phyloP scores from a whole-genome alignment of 2,329 filamentous ascomycete species.

The Trichoderma cornu-damae region DNA sequence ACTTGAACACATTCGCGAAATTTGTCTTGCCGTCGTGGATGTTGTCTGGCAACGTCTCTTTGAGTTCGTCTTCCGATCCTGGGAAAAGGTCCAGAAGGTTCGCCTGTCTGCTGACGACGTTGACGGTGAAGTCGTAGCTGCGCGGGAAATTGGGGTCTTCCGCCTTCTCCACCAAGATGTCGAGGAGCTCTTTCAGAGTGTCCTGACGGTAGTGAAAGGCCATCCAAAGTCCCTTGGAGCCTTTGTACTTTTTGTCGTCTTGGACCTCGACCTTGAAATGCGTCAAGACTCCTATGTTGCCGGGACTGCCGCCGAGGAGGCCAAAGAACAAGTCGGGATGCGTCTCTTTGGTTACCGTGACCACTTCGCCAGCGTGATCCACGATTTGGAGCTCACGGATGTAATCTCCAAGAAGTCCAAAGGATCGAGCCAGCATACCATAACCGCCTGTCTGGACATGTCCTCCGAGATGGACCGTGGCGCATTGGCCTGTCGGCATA shows the following conservation, averaged over 20 bases:
- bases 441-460: slow-evolving; percentile 1
- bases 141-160: slow-evolving; percentile 5
- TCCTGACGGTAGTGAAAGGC: not conserved
- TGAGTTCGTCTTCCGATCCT: not conserved
- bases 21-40: slow-evolving; percentile 6
- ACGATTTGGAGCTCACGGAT: slow-evolving; percentile 1
- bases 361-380: not conserved
- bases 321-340: not conserved
- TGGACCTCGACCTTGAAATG: slow-evolving; percentile 4
- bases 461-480: not conserved
- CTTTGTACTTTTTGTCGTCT: not conserved
- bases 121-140: slow-evolving; percentile 6
- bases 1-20: not conserved
- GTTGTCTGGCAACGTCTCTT: not conserved
- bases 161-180: slow-evolving; percentile 2
- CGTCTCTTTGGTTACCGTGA: not conserved
- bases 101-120: not conserved
- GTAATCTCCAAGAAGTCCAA: slow-evolving; percentile 3
- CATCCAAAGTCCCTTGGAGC: not conserved
- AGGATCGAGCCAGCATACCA: not conserved
- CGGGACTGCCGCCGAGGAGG: not conserved
- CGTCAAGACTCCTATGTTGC: slow-evolving; percentile 4
- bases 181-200: not conserved
- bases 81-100: slow-evolving; percentile 2
- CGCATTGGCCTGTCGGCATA: slow-evolving; percentile 1